A percentile compares a stretch with the other conserved stretches of the same genome.
These are phyloP conservation scores for Xylariaceae sp. DNA, from an alignment of 2,329 filamentous ascomycete genomes.

Conservation along the genomic window DNA sequence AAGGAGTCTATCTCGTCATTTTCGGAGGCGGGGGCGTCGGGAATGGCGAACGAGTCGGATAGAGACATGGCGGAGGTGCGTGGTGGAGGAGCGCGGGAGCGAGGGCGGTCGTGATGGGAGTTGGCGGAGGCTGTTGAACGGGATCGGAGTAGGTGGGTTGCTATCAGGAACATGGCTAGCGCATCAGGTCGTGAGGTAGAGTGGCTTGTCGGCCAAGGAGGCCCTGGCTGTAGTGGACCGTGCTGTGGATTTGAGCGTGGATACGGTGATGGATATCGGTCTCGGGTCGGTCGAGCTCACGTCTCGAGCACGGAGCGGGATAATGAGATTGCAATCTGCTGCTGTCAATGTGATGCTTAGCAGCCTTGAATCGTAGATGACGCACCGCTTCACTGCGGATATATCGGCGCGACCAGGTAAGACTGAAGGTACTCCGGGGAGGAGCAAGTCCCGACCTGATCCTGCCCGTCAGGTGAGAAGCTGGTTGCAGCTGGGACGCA, in stretches of 20 bases:
- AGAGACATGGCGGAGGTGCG: constrained; percentile 29
- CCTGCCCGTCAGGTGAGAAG: no score
- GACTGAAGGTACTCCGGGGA: no score
- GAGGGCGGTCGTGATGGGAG: constrained; percentile 4
- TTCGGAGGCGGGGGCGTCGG: constrained; percentile 43
- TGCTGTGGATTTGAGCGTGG: no score
- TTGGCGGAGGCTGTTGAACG: neutral
- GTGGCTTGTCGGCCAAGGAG: neutral
- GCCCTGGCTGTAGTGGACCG: neutral
- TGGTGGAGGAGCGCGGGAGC: constrained; percentile 10
- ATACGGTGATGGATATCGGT: no score
- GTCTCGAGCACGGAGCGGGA: no score
- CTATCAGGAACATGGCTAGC: constrained; percentile 20
- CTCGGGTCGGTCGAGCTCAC: no score
- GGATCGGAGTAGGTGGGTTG: constrained; percentile 6
- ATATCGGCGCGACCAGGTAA: no score
- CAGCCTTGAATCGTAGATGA: neutral
- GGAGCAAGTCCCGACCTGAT: no score
- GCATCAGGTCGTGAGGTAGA: constrained; percentile 16
- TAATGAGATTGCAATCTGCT: neutral
- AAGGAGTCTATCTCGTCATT: constrained; percentile 60
- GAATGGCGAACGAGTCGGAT: constrained; percentile 49
- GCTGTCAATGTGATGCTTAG: neutral
- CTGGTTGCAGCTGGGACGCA: no score
- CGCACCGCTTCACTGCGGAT: neutral